phyloP scores from a whole-genome alignment of 345 rosid genomes.

The Litchi chinensis region DNA sequence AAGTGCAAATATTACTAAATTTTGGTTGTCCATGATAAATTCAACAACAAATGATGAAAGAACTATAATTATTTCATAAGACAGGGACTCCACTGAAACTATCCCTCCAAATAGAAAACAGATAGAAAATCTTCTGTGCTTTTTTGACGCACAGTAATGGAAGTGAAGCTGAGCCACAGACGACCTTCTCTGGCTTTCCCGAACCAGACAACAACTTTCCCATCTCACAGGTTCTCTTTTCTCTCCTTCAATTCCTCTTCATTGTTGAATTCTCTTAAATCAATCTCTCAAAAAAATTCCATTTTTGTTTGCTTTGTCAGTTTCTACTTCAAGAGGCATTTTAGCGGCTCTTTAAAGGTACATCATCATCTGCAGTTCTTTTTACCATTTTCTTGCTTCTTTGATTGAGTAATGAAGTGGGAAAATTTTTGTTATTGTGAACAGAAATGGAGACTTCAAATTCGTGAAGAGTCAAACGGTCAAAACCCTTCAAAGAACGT shows the following conservation, averaged over 20 bases:
- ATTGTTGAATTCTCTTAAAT: neutral
- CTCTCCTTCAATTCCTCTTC: neutral
- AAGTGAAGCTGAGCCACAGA: conserved; percentile 29
- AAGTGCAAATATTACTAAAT: too few relatives aligned
- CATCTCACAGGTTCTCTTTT: conserved; percentile 20
- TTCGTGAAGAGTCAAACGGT: conserved; percentile 28
- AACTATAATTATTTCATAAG: neutral
- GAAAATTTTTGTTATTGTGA: neutral
- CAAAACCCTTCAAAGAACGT: conserved; percentile 15
- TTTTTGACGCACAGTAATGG: conserved; percentile 17
- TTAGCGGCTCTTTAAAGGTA: conserved; percentile 16
- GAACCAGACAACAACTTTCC: conserved; percentile 16
- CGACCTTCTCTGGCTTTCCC: conserved; percentile 4
- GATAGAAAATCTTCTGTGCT: neutral
- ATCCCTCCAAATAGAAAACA: neutral
- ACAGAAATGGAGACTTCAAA: conserved; percentile 38
- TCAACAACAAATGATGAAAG: too few relatives aligned
- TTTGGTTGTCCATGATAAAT: too few relatives aligned
- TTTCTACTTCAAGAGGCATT: conserved; percentile 7
- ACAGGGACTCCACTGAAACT: neutral
- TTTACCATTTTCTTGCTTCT: neutral
- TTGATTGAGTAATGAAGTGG: neutral
- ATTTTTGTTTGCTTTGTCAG: neutral
- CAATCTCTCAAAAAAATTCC: neutral
- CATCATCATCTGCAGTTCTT: neutral